Base-by-base conservation (phyloP, 352 stramenopile species). In the Thraustochytrium sp. region DNA sequence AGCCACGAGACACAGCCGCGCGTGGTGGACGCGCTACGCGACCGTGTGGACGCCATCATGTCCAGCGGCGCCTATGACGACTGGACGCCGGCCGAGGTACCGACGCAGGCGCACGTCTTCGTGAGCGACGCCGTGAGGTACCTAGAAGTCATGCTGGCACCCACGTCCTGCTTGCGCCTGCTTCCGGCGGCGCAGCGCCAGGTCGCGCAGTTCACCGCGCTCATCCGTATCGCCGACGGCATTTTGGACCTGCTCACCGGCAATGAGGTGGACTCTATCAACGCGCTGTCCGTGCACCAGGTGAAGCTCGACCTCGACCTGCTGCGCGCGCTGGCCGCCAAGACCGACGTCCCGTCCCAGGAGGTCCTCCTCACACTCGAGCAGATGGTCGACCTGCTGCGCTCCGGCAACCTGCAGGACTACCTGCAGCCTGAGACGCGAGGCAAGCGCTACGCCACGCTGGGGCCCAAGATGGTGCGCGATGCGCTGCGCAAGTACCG, bases 111-210 rank as follows among this genome's bases (percentile, higher is more conserved):
- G 29, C 68, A 80, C 68, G 42, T 48, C n/a, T 80, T 80, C 76
- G 48, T 80, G 2, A 80, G 48, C 26, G 68, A 80, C 38, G 40
- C 68, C 29, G 53, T 80, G 13, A 42, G 63, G 37, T 80, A 63
- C 26, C 34, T 80, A 9, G 31, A 46, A 11, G 48, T 80, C 9
- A 80, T 49, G 68, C 31, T 80, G 23, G 68, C 34, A 4, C 48
- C 48, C 9, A 53, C 31, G 23, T 80, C 68, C 13, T 61, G 44
- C 23, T 34, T 80, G 68, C 68, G 46, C 13, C 38, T 63, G 23
- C 34, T 80, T 4, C 68, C 68, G 21, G 31, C n/a, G 11, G 48
- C 68, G 46, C 31, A 63, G 26, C 31, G 31, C 38, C 68, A 80
- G 42, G 68, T 51, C 21, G 40, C 46, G 23, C 68, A 63, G 37